Evolutionary conservation across 306 rosid genomes (phyloP).

Genomic region (Albizia julibrissin): DNA sequence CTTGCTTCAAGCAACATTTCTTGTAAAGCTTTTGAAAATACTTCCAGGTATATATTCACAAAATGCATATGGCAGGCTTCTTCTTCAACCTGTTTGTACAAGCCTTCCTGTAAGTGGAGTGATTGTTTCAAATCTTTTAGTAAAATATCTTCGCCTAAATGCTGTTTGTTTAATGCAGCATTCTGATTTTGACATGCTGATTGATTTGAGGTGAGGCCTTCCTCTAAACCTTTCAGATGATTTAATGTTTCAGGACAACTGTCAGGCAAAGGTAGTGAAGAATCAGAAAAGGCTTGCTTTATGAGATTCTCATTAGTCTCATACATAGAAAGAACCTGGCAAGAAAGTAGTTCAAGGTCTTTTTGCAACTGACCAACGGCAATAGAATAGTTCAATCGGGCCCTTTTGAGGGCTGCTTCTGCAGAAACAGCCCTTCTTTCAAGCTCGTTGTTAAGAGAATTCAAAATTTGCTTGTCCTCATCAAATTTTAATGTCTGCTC

Average conservation of each 20-base stretch:
- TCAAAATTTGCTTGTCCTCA: slow-evolving; percentile 70
- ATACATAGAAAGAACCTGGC: slow-evolving; percentile 85
- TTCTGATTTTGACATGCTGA: slow-evolving; percentile 49
- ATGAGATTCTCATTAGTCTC: slow-evolving; percentile 92
- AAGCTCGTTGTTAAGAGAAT: slow-evolving; percentile 69
- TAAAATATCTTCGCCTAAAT: slow-evolving; percentile 56
- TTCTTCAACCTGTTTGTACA: slow-evolving; percentile 87
- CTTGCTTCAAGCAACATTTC: slow-evolving; percentile 78
- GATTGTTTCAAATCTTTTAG: slow-evolving; percentile 74
- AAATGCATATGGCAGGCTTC: slow-evolving; percentile 75
- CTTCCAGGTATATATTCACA: slow-evolving; percentile 72
- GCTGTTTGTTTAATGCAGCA: slow-evolving; percentile 55
- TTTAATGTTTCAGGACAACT: slow-evolving; percentile 43
- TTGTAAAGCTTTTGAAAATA: slow-evolving; percentile 78
- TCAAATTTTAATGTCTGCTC: slow-evolving; percentile 64
- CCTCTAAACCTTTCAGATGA: slow-evolving; percentile 51
- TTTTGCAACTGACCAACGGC: slow-evolving; percentile 94
- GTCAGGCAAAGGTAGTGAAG: slow-evolving; percentile 55
- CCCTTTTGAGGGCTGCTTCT: slow-evolving; percentile 94
- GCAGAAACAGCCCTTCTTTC: slow-evolving; percentile 86
- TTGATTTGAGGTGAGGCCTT: slow-evolving; percentile 43
- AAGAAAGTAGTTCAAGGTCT: slow-evolving; percentile 89
- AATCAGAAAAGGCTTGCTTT: slow-evolving; percentile 76
- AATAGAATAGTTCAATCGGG: slow-evolving; percentile 92
- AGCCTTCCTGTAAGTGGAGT: slow-evolving; percentile 74